Percentiles rank a stretch among this genome's conserved stretches.
Conservation (phyloP, 257 asterid species). For the Jacaranda copaia region DNA sequence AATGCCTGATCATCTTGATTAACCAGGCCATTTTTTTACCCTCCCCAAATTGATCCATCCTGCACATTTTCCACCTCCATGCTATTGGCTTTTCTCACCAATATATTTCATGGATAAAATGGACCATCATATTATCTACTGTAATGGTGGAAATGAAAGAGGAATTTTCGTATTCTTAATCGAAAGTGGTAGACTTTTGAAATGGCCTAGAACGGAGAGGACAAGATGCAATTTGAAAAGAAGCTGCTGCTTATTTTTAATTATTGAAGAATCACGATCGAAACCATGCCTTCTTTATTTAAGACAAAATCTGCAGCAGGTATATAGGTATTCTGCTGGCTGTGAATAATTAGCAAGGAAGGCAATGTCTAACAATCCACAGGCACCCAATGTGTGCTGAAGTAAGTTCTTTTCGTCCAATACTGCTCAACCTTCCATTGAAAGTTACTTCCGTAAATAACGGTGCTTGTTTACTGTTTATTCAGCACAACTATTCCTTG, state of each 20-base stretch:
- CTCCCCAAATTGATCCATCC: too few species aligned
- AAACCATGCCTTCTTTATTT: neutral
- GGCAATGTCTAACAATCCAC: constrained; percentile 70
- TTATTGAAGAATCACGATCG: neutral
- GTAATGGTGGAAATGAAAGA: neutral
- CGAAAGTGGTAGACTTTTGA: neutral
- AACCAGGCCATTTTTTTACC: too few species aligned
- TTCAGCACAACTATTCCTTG: neutral
- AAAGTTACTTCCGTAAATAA: neutral
- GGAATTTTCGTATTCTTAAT: neutral
- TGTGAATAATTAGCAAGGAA: constrained; percentile 32
- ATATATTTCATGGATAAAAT: neutral
- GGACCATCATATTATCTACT: neutral
- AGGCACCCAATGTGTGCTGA: constrained; percentile 85
- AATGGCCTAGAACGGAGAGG: neutral
- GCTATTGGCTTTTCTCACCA: neutral
- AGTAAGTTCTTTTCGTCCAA: constrained; percentile 49
- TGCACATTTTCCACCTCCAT: neutral
- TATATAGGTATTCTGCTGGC: constrained; percentile 4
- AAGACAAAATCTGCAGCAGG: neutral
- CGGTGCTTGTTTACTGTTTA: neutral
- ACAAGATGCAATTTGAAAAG: neutral
- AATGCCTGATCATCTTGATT: neutral
- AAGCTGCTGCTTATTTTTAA: neutral
- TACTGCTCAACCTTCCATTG: neutral